A percentile compares a stretch with the other conserved stretches of the same genome.
phyloP scores from a whole-genome alignment of 257 asterid genomes.

The Parsonsia alboflavescens region DNA sequence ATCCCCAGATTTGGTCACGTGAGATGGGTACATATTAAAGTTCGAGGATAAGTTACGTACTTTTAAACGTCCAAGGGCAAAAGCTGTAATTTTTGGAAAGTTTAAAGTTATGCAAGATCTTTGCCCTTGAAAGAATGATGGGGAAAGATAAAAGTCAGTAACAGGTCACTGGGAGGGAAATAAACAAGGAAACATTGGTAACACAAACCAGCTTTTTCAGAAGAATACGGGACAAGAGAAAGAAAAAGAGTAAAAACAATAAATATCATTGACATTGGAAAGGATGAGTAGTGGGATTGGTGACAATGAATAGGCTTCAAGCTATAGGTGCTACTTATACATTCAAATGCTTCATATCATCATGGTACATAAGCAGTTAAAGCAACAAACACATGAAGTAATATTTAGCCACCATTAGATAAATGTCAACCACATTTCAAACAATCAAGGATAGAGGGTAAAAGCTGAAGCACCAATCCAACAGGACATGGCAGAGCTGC shows the following conservation, averaged over 20 bases:
- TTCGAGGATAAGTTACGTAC: too few relatives aligned
- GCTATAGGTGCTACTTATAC: background rate
- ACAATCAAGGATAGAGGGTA: background rate
- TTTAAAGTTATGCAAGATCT: too few relatives aligned
- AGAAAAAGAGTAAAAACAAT: background rate
- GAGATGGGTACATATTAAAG: too few relatives aligned
- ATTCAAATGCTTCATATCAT: background rate
- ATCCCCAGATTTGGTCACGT: too few relatives aligned
- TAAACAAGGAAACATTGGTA: background rate
- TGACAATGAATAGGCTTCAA: background rate
- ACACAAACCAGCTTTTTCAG: background rate
- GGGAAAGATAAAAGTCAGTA: background rate
- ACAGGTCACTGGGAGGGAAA: too few relatives aligned
- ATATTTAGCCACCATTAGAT: background rate
- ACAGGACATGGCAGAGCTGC: background rate
- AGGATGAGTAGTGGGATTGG: background rate
- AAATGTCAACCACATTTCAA: background rate
- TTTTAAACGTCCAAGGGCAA: too few relatives aligned
- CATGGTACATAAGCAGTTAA: background rate
- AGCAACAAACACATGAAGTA: background rate
- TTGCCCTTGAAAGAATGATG: too few relatives aligned
- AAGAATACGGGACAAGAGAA: background rate
- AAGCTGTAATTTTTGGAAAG: too few relatives aligned
- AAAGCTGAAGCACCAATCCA: background rate
- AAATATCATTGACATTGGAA: background rate